Percentiles rank a stretch among this genome's conserved stretches.
phyloP scores from a whole-genome alignment of 1,284 basidiomycete genomes.

The Cutaneotrichosporon dermatis region DNA sequence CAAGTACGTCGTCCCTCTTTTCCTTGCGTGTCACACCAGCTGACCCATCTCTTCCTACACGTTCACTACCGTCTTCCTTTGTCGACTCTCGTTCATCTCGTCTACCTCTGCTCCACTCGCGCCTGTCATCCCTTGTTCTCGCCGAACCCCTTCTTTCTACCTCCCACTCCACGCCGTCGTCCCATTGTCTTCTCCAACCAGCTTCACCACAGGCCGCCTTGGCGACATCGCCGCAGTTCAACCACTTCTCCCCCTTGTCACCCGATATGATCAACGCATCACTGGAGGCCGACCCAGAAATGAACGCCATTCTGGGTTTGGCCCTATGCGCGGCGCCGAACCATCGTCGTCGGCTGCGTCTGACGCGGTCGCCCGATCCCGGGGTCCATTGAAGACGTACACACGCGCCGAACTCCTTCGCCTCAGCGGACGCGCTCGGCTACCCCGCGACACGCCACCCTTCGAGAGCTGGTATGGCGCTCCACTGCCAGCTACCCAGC shows the following conservation, averaged over 20 bases:
- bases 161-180: neutral
- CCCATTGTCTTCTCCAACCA: neutral
- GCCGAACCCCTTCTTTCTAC: neutral
- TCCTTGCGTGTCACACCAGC: too few relatives aligned
- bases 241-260: constrained; percentile 43
- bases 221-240: constrained; percentile 30
- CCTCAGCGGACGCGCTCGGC: constrained; percentile 3
- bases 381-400: constrained; percentile 14
- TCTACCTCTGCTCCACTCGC: too few relatives aligned
- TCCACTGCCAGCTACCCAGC: neutral
- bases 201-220: constrained; percentile 15
- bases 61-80: too few relatives aligned
- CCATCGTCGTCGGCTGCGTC: neutral
- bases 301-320: constrained; percentile 26
- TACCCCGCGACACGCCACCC: constrained; percentile 8
- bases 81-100: too few relatives aligned
- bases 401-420: constrained; percentile 13
- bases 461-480: constrained; percentile 19
- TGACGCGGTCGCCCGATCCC: neutral
- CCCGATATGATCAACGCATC: constrained; percentile 34
- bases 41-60: too few relatives aligned
- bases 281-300: constrained; percentile 25
- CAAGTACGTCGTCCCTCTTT: constrained; percentile 3
- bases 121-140: too few relatives aligned
- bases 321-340: neutral